Percentiles rank a stretch among this genome's conserved stretches.
These are phyloP conservation scores for Pyrus communis DNA, from an alignment of 306 rosid genomes.

Conservation along the genomic window DNA sequence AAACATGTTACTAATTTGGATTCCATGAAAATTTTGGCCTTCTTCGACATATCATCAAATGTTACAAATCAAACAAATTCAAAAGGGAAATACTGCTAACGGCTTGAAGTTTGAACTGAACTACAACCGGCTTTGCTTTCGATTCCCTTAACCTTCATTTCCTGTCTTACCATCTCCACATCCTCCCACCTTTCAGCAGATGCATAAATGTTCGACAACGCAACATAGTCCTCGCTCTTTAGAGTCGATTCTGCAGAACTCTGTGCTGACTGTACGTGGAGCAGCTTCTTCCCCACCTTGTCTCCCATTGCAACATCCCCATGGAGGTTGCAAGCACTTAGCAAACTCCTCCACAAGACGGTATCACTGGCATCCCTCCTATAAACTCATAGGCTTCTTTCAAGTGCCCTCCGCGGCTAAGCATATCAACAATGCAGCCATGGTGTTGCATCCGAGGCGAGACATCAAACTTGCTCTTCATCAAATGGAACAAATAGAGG, in stretches of 20 bases:
- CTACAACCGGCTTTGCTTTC: slow-evolving; percentile 54
- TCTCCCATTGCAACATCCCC: slow-evolving; percentile 63
- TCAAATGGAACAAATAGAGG: slow-evolving; percentile 34
- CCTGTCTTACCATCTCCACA: slow-evolving; percentile 55
- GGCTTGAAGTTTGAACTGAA: slow-evolving; percentile 34
- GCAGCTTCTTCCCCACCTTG: slow-evolving; percentile 71
- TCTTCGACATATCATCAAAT: background rate
- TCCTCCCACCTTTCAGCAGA: slow-evolving; percentile 59
- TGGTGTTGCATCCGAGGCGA: slow-evolving; percentile 50
- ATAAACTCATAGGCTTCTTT: slow-evolving; percentile 56
- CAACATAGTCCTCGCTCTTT: slow-evolving; percentile 60
- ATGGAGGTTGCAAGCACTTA: slow-evolving; percentile 58
- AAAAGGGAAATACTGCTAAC: background rate
- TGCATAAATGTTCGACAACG: slow-evolving; percentile 78
- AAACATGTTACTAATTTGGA: background rate
- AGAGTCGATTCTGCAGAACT: slow-evolving; percentile 16
- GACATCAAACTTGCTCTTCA: slow-evolving; percentile 42
- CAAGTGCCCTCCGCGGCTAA: slow-evolving; percentile 57
- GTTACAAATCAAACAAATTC: background rate
- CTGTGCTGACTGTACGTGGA: slow-evolving; percentile 21
- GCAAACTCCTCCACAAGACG: slow-evolving; percentile 67
- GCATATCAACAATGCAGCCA: slow-evolving; percentile 69
- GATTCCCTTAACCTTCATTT: slow-evolving; percentile 49
- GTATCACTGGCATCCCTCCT: slow-evolving; percentile 43
- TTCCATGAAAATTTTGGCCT: background rate